These are phyloP conservation scores for Mallotus nudiflorus DNA, from an alignment of 345 rosid species.

Conservation along the genomic window DNA sequence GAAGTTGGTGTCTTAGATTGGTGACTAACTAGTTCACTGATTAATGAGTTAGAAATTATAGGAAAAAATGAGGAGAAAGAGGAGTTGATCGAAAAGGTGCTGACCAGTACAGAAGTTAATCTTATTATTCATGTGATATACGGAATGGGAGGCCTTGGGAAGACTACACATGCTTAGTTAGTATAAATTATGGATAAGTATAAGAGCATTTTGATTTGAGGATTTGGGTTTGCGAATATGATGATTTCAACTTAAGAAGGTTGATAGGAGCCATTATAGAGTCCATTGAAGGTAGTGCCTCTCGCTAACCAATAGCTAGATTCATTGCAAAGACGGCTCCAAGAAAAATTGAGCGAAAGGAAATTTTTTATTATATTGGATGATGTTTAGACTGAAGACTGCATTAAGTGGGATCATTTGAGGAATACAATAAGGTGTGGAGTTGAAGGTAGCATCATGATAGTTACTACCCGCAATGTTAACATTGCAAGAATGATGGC, in stretches of 20 bases:
- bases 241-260: background rate
- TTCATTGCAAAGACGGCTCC: background rate
- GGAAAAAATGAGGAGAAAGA: background rate
- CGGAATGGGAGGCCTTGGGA: constrained; percentile 7
- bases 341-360: background rate
- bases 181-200: background rate
- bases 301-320: background rate
- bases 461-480: background rate
- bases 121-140: constrained; percentile 5
- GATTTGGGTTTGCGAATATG: constrained; percentile 8
- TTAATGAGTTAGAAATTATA: background rate
- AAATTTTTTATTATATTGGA: constrained; percentile 10
- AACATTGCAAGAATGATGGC: constrained; percentile 1
- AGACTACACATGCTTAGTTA: constrained; percentile 10
- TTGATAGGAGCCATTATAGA: too few relatives aligned
- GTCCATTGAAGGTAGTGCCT: background rate
- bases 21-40: background rate
- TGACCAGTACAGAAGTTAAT: background rate
- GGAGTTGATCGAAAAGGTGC: background rate
- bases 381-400: background rate
- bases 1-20: background rate
- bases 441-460: background rate
- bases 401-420: background rate
- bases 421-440: background rate
- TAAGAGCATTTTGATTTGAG: background rate